phyloP scores from a whole-genome alignment of 2,329 filamentous ascomycete species.

The Talaromyces sp. region DNA sequence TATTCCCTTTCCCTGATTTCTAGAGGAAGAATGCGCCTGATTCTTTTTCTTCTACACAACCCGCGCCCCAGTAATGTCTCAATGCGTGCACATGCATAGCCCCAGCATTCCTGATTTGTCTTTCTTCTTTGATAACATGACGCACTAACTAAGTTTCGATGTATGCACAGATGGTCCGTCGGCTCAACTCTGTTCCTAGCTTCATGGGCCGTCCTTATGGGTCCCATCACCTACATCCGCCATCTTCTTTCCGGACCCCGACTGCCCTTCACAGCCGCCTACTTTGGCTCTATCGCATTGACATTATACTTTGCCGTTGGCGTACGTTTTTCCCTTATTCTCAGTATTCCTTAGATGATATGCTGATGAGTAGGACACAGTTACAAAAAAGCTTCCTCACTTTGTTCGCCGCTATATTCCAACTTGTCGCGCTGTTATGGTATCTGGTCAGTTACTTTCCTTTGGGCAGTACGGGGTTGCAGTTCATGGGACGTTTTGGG shows the following conservation, averaged over 20 bases:
- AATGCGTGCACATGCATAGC: background rate
- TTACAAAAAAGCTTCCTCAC: conserved; percentile 82
- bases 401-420: conserved; percentile 75
- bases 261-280: conserved; percentile 87
- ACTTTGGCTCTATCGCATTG: conserved; percentile 87
- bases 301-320: conserved; percentile 91
- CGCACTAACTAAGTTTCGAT: conserved; percentile 1
- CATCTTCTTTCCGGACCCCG: conserved; percentile 82
- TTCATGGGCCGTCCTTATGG: conserved; percentile 94
- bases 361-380: conserved; percentile 46
- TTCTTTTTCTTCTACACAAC: background rate
- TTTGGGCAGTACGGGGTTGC: conserved; percentile 86
- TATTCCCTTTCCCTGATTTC: background rate
- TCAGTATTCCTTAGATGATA: background rate
- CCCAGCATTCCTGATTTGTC: background rate
- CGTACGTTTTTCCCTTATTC: conserved; percentile 55
- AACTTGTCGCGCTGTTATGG: conserved; percentile 81
- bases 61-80: background rate
- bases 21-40: conserved; percentile 8
- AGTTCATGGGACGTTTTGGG: conserved; percentile 82
- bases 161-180: conserved; percentile 75
- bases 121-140: background rate
- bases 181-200: conserved; percentile 85
- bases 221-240: conserved; percentile 73
- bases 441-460: conserved; percentile 97